Percentiles rank a stretch among this genome's conserved stretches.
These are phyloP conservation scores for Erythrophleum ivorense DNA, from an alignment of 331 rosid species.

Conservation along the genomic window DNA sequence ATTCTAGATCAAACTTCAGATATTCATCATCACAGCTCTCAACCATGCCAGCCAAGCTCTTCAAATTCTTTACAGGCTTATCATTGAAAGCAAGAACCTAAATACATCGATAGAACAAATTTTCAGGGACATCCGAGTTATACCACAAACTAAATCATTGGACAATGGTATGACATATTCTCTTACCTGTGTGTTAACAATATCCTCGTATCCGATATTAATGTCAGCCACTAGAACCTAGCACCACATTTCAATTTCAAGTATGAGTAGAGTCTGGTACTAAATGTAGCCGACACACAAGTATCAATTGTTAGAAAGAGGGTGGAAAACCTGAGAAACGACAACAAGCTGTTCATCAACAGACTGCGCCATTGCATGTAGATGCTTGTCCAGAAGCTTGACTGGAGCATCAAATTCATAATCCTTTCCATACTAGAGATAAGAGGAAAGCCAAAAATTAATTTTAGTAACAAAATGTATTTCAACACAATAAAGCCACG, in stretches of 20 bases:
- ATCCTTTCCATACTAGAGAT: slow-evolving; percentile 71
- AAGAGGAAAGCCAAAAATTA: slow-evolving; percentile 17
- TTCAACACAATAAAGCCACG: background rate
- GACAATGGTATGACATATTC: background rate
- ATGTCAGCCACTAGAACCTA: slow-evolving; percentile 81
- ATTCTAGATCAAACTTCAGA: slow-evolving; percentile 68
- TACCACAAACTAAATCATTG: background rate
- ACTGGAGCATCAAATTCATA: slow-evolving; percentile 75
- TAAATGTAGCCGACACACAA: slow-evolving; percentile 5
- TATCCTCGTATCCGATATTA: slow-evolving; percentile 74
- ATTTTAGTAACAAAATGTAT: background rate
- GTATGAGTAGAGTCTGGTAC: slow-evolving; percentile 16
- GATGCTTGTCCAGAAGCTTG: slow-evolving; percentile 72
- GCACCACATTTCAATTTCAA: slow-evolving; percentile 19
- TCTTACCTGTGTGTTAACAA: slow-evolving; percentile 69
- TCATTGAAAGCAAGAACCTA: slow-evolving; percentile 69
- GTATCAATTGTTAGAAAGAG: background rate
- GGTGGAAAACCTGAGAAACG: slow-evolving; percentile 61
- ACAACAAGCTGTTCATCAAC: slow-evolving; percentile 71
- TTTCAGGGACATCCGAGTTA: slow-evolving; percentile 3
- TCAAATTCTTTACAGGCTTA: slow-evolving; percentile 64
- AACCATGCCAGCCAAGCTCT: slow-evolving; percentile 62
- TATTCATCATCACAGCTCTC: slow-evolving; percentile 65
- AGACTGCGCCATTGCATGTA: slow-evolving; percentile 74
- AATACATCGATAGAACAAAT: background rate